Base-by-base conservation (phyloP, 1,139 yeast genomes). In the Nakaseomyces delphensis region DNA sequence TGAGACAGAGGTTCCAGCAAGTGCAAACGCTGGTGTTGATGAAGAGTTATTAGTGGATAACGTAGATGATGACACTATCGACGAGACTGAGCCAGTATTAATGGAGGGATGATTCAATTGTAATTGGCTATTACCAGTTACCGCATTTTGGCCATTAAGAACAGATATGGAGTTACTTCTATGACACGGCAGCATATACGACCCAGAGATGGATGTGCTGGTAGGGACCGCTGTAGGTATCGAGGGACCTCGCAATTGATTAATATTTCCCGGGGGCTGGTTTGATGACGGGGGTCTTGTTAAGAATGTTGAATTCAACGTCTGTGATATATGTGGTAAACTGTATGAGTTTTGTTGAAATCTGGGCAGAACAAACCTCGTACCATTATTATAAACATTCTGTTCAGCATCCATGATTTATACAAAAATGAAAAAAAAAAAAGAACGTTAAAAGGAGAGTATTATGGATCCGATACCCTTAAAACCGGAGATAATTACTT, bases 391-490 rank as follows among this genome's bases (percentile, higher is more conserved):
- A 31, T 31, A 31, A 18, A 31, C 23, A 14, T 31, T 31, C n/a
- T 31, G 35, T 14, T 31, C 18, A 31, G 35, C 18, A 18, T 31
- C 35, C 35, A 31, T 31, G 20, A 18, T 29, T 23, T 31, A 31
- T 31, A 31, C 21, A 31, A 23, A 31, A 16, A 8, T 16, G 6
- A 14, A 13, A 13, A 10, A 13, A 25, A n/a, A 8, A 10, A n/a
- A 25, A 25, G n/a, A 25, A 25, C 29, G n/a, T 6, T 14, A 3
- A 28, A 14, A 28, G 31, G 28, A 25, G 28, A 6, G 28, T 21
- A 21, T 21, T 7, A 21, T 21, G n/a, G n/a, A n/a, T n/a, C n/a
- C n/a, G n/a, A n/a, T n/a, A n/a, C n/a, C n/a, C n/a, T n/a, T n/a
- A n/a, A n/a, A n/a, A n/a, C n/a, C n/a, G n/a, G n/a, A n/a, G n/a